Base-by-base conservation (phyloP, 1,284 basidiomycete genomes). In the Austroboletus rostrupii region DNA sequence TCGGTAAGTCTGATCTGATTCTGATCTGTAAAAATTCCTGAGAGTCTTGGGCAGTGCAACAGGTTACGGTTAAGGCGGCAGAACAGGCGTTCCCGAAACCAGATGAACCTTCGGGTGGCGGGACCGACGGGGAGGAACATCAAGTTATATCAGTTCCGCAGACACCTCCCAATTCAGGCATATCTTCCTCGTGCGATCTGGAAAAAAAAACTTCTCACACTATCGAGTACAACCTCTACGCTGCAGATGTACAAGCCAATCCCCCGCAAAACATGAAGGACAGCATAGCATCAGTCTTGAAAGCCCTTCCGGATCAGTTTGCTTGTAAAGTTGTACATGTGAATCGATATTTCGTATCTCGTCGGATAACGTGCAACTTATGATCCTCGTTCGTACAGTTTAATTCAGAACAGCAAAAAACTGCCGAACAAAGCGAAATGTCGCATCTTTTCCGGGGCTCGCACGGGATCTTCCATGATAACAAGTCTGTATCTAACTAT, bases 251-350 rank as follows among this genome's bases (percentile, higher is more conserved):
- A 4, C 2, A 10, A 8, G 55, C 62, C 29, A 31, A 48, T 44
- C 17, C 56, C 5, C 3, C 9, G 3, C 10, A 19, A 5, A 44
- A 58, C 20, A 48, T 58, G 26, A 58, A 35, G 39, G 43, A 1
- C 29, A 40, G 45, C 19, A 52, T 62, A 1, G 52, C 58, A 26
- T 48, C 39, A 1, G 21, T 17, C 19, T 43, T 61, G 56, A 59
- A 59, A 44, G 41, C 44, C 0, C 58, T 56, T 19, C 60, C 57
- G 4, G 5, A 37, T 4, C 40, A 37, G 20, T 58, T 58, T 26
- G 14, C 26, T 13, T 60, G 52, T 44, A 62, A 56, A 29, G 55
- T 28, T 9, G 32, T 58, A 31, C 49, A 62, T 31, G 60, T 58
- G 28, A 12, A 10, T 38, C 14, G 16, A 33, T 26, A 28, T 8